Base-by-base conservation (phyloP, 1,284 basidiomycete genomes). In the Coniferiporia weirii region DNA sequence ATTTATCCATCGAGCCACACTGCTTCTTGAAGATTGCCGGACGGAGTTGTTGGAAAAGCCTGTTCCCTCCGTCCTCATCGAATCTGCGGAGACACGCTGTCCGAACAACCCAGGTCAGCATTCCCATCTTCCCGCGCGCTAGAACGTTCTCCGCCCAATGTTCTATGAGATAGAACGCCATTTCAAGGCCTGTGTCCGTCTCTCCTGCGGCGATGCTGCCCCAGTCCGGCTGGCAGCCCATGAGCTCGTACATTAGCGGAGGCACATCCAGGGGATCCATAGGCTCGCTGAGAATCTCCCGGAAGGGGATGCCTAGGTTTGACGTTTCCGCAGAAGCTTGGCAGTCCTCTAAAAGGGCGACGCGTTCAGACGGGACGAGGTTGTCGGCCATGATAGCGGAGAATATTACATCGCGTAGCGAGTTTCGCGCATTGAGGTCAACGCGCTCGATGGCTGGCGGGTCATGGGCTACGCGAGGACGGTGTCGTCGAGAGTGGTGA, bases 161-260 rank as follows among this genome's bases (percentile, higher is more conserved):
- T 34, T 55, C 54, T 13, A 60, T 60, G 20, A 60, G 50, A 34
- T 34, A 60, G 7, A 36, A 47, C 15, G 56, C 54, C 40, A 60
- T 19, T 38, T 60, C 59, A 19, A 60, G 27, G 3, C 59, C 59
- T 6, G 40, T 46, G 15, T 8, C 47, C 5, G 17, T 49, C 52
- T n/a, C 46, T 38, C 27, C 27, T 5, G 27, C 2, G 2, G 27
- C 27, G 32, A 56, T 44, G 17, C 17, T 38, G 9, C 56, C 59
- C 58, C 58, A 59, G 27, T 55, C 52, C 8, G 54, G 54, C 38
- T 51, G 38, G 49, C 59, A 60, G 34, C 53, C 19, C 52, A 47
- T 55, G 19, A 60, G 47, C 32, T 60, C 59, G 43, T 60, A 60
- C 59, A 60, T 50, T 32, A 60, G 54, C 2, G 59, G 38, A 13